phyloP scores from a whole-genome alignment of 805 yeast species.

The Kuraishia piskuri region DNA sequence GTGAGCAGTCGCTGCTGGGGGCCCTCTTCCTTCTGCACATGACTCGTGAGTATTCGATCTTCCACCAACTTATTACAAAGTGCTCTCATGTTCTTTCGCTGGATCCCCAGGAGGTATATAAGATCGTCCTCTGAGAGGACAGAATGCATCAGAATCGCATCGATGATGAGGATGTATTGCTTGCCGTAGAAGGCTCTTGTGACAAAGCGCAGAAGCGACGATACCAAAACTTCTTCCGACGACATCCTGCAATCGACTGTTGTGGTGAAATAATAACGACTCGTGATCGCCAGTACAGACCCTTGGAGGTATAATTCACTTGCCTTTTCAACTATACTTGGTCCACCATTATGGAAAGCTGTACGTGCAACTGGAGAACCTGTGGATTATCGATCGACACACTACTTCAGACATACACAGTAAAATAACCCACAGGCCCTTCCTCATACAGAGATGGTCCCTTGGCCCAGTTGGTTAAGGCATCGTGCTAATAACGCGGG shows the following conservation, averaged over 20 bases:
- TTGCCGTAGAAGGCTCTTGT: slow-evolving; percentile 82
- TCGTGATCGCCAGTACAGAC: no score
- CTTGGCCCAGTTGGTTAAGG: slow-evolving; percentile 39
- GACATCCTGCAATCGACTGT: background rate
- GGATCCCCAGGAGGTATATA: slow-evolving; percentile 70
- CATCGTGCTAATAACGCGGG: slow-evolving; percentile 37
- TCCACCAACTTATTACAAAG: slow-evolving; percentile 75
- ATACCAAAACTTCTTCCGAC: slow-evolving; percentile 4
- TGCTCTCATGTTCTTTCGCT: slow-evolving; percentile 78
- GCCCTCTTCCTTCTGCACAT: slow-evolving; percentile 63
- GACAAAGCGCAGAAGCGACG: slow-evolving; percentile 61
- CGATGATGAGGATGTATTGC: slow-evolving; percentile 76
- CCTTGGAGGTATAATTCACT: no score
- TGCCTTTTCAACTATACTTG: no score
- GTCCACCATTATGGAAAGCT: no score
- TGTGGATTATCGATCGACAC: no score
- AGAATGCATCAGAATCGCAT: slow-evolving; percentile 80
- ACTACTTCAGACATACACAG: background rate
- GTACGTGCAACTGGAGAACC: no score
- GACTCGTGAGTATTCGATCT: slow-evolving; percentile 68
- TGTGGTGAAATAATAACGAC: background rate
- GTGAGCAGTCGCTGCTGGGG: slow-evolving; percentile 58
- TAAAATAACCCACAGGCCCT: background rate
- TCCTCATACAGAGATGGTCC: slow-evolving; percentile 10
- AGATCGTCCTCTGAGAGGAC: slow-evolving; percentile 91